These are phyloP conservation scores for Gleditsia sinensis DNA, from an alignment of 306 rosid species.

Conservation along the genomic window DNA sequence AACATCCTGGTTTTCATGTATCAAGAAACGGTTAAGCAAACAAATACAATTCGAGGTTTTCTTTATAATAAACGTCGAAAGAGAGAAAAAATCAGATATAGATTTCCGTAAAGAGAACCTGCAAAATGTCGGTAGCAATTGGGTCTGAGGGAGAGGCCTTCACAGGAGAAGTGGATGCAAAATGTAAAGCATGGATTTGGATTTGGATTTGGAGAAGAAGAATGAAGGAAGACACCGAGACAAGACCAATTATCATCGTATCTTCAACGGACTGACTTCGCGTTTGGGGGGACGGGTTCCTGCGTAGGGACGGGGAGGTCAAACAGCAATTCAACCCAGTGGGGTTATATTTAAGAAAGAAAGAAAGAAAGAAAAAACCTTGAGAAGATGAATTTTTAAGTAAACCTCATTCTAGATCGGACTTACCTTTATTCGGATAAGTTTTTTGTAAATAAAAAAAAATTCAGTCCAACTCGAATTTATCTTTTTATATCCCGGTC, in stretches of 20 bases:
- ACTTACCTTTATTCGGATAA: no score
- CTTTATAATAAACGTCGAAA: not conserved
- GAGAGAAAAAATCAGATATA: not conserved
- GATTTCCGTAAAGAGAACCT: slow-evolving; percentile 41
- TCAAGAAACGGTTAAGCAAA: not conserved
- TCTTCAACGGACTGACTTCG: not conserved
- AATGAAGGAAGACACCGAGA: slow-evolving; percentile 32
- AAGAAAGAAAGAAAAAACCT: no score
- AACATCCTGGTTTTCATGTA: slow-evolving; percentile 57
- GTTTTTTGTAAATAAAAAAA: no score
- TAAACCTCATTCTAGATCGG: no score
- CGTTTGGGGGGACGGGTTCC: not conserved
- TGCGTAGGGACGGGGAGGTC: not conserved
- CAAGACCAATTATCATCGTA: slow-evolving; percentile 13
- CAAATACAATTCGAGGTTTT: not conserved
- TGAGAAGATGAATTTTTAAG: no score
- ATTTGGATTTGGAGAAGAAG: slow-evolving; percentile 24
- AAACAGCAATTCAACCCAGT: not conserved
- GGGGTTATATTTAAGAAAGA: no score
- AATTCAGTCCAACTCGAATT: no score
- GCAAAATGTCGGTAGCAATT: slow-evolving; percentile 53
- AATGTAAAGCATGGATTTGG: slow-evolving; percentile 32
- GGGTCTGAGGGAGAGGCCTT: not conserved
- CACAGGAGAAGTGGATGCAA: slow-evolving; percentile 19
- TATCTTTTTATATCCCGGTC: no score